Evolutionary conservation across 148 eudicot species (phyloP), one percentile per base, ranked within the genome.

Genomic region (Simmondsia chinensis): DNA sequence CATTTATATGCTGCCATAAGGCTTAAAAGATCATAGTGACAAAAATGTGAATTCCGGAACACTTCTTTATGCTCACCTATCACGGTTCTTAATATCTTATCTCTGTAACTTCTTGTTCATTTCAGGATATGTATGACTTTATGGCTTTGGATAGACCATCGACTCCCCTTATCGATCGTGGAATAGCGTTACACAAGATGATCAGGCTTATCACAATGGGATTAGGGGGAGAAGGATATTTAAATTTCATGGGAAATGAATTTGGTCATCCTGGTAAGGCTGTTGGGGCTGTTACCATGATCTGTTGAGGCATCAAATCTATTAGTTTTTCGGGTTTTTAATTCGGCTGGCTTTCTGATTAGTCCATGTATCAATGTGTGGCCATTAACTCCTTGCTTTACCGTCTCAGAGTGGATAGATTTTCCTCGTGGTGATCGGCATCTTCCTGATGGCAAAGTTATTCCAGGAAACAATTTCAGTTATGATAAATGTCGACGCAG

Each of bases 201-300:
- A 91, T 86, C 50, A 79, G 99, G 61, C 87, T 91, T 21, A 66
- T 91, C 39, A 91, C 99, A 14, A 79, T 86, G 94, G 94, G 87
- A 48, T 80, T 91, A 54, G 99, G 99, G 21, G 99, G 99, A 74
- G 99, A 79, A 79, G 99, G 96, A 34, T 91, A 91, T 58, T 59
- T 91, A 20, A 91, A 91, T 65, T 91, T 91, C 67, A 91, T 91
- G 99, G 99, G 99, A 67, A 91, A 91, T 71, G 99, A 91, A 73
- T 91, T 91, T 58, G 99, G 99, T 28, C 99, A 91, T 74, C 99
- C 99, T 59, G 99, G 99, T 91, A 70, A 37, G 54, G 7, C 10
- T 40, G 17, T 38, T 22, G 25, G n/a, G n/a, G n/a, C n/a, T n/a
- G n/a, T n/a, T n/a, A n/a, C n/a, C n/a, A n/a, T n/a, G n/a, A n/a